These are phyloP conservation scores for Backusella luteola DNA, from an alignment of 192 early-diverging fungal species.

Conservation along the genomic window DNA sequence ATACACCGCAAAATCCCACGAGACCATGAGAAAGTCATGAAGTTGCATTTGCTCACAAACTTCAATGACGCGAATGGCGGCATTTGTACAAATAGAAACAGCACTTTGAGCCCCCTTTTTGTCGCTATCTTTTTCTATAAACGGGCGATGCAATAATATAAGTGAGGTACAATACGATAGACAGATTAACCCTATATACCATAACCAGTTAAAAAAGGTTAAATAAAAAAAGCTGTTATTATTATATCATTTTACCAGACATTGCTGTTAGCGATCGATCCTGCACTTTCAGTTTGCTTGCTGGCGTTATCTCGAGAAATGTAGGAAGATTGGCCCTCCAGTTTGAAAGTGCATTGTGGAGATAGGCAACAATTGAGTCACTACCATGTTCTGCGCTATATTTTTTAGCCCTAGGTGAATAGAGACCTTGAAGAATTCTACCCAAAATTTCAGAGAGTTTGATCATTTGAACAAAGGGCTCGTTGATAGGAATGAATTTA, in stretches of 20 bases:
- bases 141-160: slow-evolving; percentile 37
- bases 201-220: not conserved
- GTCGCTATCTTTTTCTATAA: slow-evolving; percentile 23
- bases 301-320: not conserved
- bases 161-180: slow-evolving; percentile 33
- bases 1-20: slow-evolving; percentile 37
- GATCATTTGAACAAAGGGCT: slow-evolving; percentile 25
- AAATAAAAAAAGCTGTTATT: not conserved
- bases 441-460: slow-evolving; percentile 34
- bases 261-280: slow-evolving; percentile 3
- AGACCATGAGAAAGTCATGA: slow-evolving; percentile 21
- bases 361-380: slow-evolving; percentile 15
- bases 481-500: slow-evolving; percentile 11
- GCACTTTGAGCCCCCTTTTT: not conserved
- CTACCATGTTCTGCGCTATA: slow-evolving; percentile 19
- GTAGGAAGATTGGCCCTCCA: slow-evolving; percentile 21
- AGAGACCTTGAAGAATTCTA: slow-evolving; percentile 22
- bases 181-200: slow-evolving; percentile 15
- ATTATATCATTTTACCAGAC: slow-evolving; percentile 12
- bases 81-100: slow-evolving; percentile 8
- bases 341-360: slow-evolving; percentile 20
- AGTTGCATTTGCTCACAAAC: slow-evolving; percentile 23
- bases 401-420: slow-evolving; percentile 28
- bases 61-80: not conserved
- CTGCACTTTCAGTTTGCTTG: not conserved